Base-by-base conservation (phyloP, 352 stramenopile species). In the Pelagophyceae sp. region DNA sequence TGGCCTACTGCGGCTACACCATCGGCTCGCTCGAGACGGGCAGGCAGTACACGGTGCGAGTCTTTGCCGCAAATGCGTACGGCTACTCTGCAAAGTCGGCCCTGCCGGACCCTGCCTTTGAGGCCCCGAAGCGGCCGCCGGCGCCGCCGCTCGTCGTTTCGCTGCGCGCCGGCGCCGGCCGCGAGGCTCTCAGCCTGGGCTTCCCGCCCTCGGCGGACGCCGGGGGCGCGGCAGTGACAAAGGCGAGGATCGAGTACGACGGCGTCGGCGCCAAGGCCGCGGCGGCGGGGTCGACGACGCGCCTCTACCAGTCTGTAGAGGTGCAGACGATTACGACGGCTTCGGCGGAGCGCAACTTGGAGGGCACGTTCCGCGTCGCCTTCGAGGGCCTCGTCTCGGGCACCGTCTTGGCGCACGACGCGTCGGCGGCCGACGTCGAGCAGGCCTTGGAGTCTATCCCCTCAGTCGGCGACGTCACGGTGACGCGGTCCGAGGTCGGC, bases 211-310 rank as follows among this genome's bases (percentile, higher is more conserved):
- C 81, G 19, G 85, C 87, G 75, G 85, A 95, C 77, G 86, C 93
- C 64, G 92, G 92, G 5, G 92, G 92, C 11, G 85, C 87, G 0
- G 80, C 82, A 0, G 86, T 95, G n/a, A 93, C 82, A 20, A 83
- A 91, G 75, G 96, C 95, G 80, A 91, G 92, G 76, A 88, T 98
- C 70, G 91, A 97, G 65, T 98, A 92, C 92, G 93, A 97, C 78
- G 86, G 84, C 0, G 91, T 96, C 83, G 90, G 92, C 63, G 75
- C 93, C 11, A 85, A 90, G 20, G 85, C 87, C 6, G 81, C 84
- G 29, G 71, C 78, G 15, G 75, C 80, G 6, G 80, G 89, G 15
- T 84, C 82, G 25, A 80, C 88, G 38, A 63, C 88, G 6, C 82
- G 94, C 0, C 78, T 97, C 27, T 98, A 95, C 80, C 87, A 86